These are phyloP conservation scores for Colletotrichum coccodes DNA, from an alignment of 2,329 filamentous ascomycete genomes.

Conservation along the genomic window DNA sequence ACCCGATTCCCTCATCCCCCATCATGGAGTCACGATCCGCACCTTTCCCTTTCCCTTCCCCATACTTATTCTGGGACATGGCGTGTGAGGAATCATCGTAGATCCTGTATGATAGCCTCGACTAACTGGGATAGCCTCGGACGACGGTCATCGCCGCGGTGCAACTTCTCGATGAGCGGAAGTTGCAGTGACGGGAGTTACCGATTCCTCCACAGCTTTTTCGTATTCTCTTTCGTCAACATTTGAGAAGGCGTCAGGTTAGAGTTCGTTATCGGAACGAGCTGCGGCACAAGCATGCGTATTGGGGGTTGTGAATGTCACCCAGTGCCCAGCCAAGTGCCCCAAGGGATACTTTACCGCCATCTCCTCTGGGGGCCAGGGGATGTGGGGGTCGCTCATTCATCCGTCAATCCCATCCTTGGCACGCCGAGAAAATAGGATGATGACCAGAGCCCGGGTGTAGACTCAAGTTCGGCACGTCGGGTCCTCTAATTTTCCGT, in stretches of 20 bases:
- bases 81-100: constrained; percentile 22
- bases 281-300: neutral
- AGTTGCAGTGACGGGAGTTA: neutral
- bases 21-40: neutral
- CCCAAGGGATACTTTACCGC: constrained; percentile 19
- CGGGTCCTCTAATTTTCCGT: constrained; percentile 18
- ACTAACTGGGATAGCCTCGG: neutral
- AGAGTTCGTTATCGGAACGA: neutral
- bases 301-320: neutral
- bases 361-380: constrained; percentile 19
- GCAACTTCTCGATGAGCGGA: neutral
- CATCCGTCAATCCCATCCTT: constrained; percentile 15
- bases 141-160: neutral
- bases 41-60: constrained; percentile 6
- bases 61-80: constrained; percentile 17
- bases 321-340: constrained; percentile 1
- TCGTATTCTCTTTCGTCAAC: neutral
- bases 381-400: constrained; percentile 5
- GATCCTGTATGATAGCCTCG: constrained; percentile 7
- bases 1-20: neutral
- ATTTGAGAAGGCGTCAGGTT: neutral
- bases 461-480: neutral
- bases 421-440: constrained; percentile 6
- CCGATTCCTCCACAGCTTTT: neutral
- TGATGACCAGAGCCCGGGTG: neutral